Base-by-base conservation (phyloP, 2,329 filamentous ascomycete genomes). In the Aspergillus hiratsukae region DNA sequence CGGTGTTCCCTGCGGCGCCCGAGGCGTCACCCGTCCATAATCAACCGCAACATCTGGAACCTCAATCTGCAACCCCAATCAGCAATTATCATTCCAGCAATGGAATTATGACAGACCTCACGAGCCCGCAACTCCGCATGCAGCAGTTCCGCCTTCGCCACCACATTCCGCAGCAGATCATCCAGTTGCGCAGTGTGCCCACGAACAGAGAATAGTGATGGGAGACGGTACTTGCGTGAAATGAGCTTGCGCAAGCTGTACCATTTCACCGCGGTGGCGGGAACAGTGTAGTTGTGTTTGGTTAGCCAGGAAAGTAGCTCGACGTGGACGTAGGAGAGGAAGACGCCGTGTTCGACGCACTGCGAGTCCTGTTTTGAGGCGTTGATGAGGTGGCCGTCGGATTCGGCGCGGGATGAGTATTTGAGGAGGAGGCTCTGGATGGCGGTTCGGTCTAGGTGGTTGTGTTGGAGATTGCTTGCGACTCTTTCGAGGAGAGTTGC, bases 361-460 rank as follows among this genome's bases (percentile, higher is more conserved):
- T 48, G 51, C 3, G 41, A 6, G 9, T 56, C 25, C 28, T 54
- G 41, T 28, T 54, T 53, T 23, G 60, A 45, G 7, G 60, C 53
- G 40, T 58, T 52, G 7, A 62, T 56, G 7, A 62, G 56, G 29
- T 23, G 27, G 5, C 54, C 60, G 53, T 66, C 63, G 5, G 54
- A 61, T 14, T 60, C 52, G 17, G 61, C 58, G 1, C 61, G 60
- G 17, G 50, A 31, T 4, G 61, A 55, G 55, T 65, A 65, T 14
- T 64, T 51, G 27, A 45, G 19, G 35, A 64, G 52, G 7, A 61
- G 43, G 43, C 55, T 52, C 17, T 54, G 58, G 17, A 64, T 48
- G 2, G 41, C 35, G 25, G 46, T 56, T 23, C 64, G 54, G 51
- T 66, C 58, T 3, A 62, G 35, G 21, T 54, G 51, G 23, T 60